Evolutionary conservation across 768 basidiomycete genomes (phyloP).

Genomic region (Auriscalpium microsporum): DNA sequence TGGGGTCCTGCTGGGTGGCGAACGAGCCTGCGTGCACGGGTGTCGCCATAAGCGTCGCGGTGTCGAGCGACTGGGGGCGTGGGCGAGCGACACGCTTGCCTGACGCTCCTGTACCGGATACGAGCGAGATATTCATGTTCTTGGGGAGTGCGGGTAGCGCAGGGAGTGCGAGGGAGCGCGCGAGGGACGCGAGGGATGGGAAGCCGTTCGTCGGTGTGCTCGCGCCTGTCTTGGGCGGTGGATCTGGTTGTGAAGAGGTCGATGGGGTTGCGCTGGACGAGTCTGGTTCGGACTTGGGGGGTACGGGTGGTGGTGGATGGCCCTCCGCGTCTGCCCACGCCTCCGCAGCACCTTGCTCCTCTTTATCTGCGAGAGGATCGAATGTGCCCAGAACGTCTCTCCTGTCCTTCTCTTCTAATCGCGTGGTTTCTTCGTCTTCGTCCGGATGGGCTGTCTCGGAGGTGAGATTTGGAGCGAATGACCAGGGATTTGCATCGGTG

Average conservation of each 20-base stretch:
- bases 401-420: too few relatives aligned
- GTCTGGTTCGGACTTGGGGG: background rate
- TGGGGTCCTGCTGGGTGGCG: slow-evolving; percentile 1
- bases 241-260: background rate
- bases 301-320: slow-evolving; percentile 41
- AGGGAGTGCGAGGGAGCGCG: slow-evolving; percentile 54
- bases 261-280: background rate
- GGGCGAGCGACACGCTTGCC: slow-evolving; percentile 3
- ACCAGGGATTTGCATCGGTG: slow-evolving; percentile 1
- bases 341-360: slow-evolving; percentile 50
- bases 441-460: too few relatives aligned
- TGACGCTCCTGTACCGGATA: slow-evolving; percentile 15
- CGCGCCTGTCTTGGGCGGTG: slow-evolving; percentile 10
- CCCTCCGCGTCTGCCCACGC: slow-evolving; percentile 59
- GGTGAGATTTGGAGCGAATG: too few relatives aligned
- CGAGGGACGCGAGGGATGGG: slow-evolving; percentile 57
- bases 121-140: slow-evolving; percentile 7
- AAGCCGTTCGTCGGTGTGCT: slow-evolving; percentile 31
- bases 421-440: too few relatives aligned
- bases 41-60: slow-evolving; percentile 13
- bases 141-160: slow-evolving; percentile 23
- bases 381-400: slow-evolving; percentile 47
- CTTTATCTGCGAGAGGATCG: slow-evolving; percentile 53
- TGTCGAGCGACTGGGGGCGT: slow-evolving; percentile 53
- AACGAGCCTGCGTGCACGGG: slow-evolving; percentile 6